Evolutionary conservation across 768 basidiomycete species (phyloP).

Genomic region (Trametes sanguinea): DNA sequence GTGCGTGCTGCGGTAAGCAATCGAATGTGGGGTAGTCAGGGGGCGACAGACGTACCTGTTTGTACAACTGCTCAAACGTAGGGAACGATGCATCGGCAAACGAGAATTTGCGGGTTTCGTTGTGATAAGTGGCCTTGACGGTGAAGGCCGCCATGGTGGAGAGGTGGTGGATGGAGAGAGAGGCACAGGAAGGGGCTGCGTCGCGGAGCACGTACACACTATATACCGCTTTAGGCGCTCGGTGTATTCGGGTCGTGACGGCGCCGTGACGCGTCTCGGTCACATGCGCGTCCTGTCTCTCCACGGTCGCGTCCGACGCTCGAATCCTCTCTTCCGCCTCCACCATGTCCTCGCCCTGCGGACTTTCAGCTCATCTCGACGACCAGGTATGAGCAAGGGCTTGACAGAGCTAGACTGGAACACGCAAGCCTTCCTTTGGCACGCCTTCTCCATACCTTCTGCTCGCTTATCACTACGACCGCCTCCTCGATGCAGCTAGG

Average conservation of each 20-base stretch:
- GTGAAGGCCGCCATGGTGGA: slow-evolving; percentile 57
- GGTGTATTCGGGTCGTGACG: slow-evolving; percentile 21
- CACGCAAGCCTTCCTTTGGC: slow-evolving; percentile 44
- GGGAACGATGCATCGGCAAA: slow-evolving; percentile 61
- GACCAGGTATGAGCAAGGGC: slow-evolving; percentile 56
- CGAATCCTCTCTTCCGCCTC: not conserved
- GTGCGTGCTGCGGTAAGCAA: slow-evolving; percentile 16
- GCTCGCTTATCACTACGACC: slow-evolving; percentile 59
- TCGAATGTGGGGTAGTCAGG: not conserved
- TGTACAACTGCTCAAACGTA: slow-evolving; percentile 57
- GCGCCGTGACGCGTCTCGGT: slow-evolving; percentile 14
- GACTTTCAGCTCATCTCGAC: slow-evolving; percentile 49
- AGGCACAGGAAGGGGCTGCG: slow-evolving; percentile 18
- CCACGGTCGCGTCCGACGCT: not conserved
- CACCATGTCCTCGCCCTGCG: slow-evolving; percentile 2
- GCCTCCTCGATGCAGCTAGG: slow-evolving; percentile 53
- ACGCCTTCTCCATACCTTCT: slow-evolving; percentile 62
- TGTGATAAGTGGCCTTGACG: slow-evolving; percentile 75
- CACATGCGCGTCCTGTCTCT: slow-evolving; percentile 14
- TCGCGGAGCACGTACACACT: slow-evolving; percentile 7
- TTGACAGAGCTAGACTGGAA: slow-evolving; percentile 62
- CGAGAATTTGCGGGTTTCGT: slow-evolving; percentile 67
- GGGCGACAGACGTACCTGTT: slow-evolving; percentile 52
- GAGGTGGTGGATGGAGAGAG: slow-evolving; percentile 30
- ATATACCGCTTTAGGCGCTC: slow-evolving; percentile 20